These are phyloP conservation scores for Begonia masoniana DNA, from an alignment of 306 rosid species.

Conservation along the genomic window DNA sequence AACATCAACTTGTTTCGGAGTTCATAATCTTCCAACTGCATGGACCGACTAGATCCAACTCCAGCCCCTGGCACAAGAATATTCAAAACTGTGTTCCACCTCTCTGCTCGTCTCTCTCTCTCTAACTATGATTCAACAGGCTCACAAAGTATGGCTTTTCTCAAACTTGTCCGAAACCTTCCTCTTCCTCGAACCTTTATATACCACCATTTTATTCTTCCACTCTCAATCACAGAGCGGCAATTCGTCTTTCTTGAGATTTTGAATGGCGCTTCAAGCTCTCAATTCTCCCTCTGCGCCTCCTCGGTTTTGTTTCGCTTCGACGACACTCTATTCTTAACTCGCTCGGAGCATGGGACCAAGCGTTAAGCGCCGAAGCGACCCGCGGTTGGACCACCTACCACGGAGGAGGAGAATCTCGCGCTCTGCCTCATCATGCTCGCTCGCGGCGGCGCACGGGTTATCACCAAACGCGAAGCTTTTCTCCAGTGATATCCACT, in stretches of 20 bases:
- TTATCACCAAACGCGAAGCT: background rate
- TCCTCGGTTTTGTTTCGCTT: slow-evolving; percentile 40
- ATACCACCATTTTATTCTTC: slow-evolving; percentile 13
- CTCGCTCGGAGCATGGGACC: slow-evolving; percentile 47
- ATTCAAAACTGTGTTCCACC: slow-evolving; percentile 29
- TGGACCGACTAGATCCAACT: slow-evolving; percentile 35
- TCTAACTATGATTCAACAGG: background rate
- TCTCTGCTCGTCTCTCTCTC: slow-evolving; percentile 1
- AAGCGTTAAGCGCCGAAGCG: slow-evolving; percentile 91
- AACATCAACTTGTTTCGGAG: background rate
- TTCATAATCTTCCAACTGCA: slow-evolving; percentile 3
- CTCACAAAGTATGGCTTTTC: slow-evolving; percentile 33
- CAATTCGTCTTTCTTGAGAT: too few relatives aligned
- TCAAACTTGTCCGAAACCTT: slow-evolving; percentile 81
- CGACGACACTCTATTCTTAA: slow-evolving; percentile 25
- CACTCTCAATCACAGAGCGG: slow-evolving; percentile 25
- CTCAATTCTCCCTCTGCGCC: slow-evolving; percentile 66
- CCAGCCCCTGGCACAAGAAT: slow-evolving; percentile 54
- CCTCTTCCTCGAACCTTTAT: slow-evolving; percentile 23
- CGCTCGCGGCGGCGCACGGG: slow-evolving; percentile 46
- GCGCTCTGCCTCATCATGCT: slow-evolving; percentile 98
- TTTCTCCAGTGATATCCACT: slow-evolving; percentile 6
- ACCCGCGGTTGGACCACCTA: slow-evolving; percentile 37
- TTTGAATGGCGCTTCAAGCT: slow-evolving; percentile 73
- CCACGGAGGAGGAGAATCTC: slow-evolving; percentile 84